Conservation (phyloP, 2,329 filamentous ascomycete genomes). For the Aspergillus uvarum region DNA sequence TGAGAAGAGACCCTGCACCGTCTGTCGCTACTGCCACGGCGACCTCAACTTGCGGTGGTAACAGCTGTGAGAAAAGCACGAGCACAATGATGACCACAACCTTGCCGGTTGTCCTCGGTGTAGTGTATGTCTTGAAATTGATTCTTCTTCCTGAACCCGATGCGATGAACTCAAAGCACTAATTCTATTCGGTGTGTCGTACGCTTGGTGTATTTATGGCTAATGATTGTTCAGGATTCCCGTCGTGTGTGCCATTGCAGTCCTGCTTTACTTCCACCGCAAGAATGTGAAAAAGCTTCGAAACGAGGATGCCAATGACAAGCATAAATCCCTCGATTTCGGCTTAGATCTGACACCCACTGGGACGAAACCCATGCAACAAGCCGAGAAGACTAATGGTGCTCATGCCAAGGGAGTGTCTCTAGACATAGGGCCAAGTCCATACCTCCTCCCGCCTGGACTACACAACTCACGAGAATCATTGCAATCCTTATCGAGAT, state of each 20-base stretch:
- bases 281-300: constrained; percentile 70
- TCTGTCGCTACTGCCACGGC: constrained; percentile 15
- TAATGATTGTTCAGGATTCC: constrained; percentile 65
- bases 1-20: constrained; percentile 27
- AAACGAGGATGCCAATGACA: constrained; percentile 79
- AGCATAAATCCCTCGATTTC: constrained; percentile 90
- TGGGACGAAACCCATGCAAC: constrained; percentile 57
- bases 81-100: constrained; percentile 56
- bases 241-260: constrained; percentile 62
- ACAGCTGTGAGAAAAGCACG: constrained; percentile 61
- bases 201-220: constrained; percentile 2
- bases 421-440: constrained; percentile 65
- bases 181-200: background rate
- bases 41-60: constrained; percentile 23
- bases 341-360: constrained; percentile 62
- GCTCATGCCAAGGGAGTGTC: constrained; percentile 54
- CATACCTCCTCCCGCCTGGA: constrained; percentile 88
- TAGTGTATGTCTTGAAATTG: constrained; percentile 58
- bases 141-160: background rate
- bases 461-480: constrained; percentile 80
- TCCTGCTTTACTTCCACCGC: constrained; percentile 76
- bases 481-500: constrained; percentile 78
- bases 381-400: constrained; percentile 44
- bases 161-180: background rate
- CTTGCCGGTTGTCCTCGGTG: constrained; percentile 66